Base-by-base conservation (phyloP, 108 stramenopile species). In the Cylindrotheca fusiformis region DNA sequence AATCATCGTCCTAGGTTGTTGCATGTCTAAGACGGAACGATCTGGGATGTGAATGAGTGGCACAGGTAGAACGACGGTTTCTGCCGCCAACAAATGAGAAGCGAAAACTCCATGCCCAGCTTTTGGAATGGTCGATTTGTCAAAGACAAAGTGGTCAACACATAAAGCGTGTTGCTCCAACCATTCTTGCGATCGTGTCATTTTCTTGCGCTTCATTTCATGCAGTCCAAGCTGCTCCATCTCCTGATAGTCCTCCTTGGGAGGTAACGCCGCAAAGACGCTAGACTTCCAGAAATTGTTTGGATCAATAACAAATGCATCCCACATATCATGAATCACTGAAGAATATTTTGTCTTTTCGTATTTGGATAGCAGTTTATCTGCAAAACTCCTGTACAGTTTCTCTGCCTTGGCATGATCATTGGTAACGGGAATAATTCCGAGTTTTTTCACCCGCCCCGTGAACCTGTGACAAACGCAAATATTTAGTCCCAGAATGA, bases 11-110 rank as follows among this genome's bases (percentile, higher is more conserved):
- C 51, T 6, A n/a, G 22, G 20, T 41, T 41, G 36, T 41, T 85
- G 71, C 63, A 86, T 73, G 28, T 83, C 65, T 27, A 86, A 47
- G 6, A 78, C 52, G 5, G 68, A 60, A 54, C 73, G 50, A 51
- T 78, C 75, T 36, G 52, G 48, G 18, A 79, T 60, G 21, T 56
- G 67, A n/a, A 76, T 24, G 22, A 82, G 41, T 1, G 75, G 82
- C 8, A 52, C 19, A 4, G 70, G 60, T n/a, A 74, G 56, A 3
- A 83, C 56, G 27, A 76, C 32, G 2, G 63, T 52, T 1, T 68
- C 74, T 18, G 60, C 24, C 30, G 71, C 68, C 44, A 83, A 50
- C 10, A 10, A 41, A 14, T 14, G 22, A 18, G 20, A 23, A 6
- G 23, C 22, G n/a, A 59, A 59, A 4, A 44, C n/a, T 3, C 58